A percentile compares a stretch with the other conserved stretches of the same genome.
Evolutionary conservation across 208 protist genomes (phyloP).

Genomic region (Herpetomonas tarakana): DNA sequence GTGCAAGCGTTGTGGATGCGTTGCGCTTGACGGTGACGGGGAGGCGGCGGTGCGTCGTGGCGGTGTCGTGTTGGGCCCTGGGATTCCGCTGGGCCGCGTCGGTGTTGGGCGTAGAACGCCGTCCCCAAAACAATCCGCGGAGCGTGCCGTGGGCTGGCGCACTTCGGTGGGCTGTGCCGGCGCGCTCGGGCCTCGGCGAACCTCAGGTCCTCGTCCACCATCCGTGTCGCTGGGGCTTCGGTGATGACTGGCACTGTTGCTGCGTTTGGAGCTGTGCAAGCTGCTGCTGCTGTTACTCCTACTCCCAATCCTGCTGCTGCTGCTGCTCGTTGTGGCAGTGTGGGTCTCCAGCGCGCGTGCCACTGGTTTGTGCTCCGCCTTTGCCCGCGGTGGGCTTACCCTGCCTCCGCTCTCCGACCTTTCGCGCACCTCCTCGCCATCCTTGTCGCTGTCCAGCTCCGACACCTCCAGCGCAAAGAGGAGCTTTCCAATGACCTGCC

Average conservation of each 20-base stretch:
- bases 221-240: no score
- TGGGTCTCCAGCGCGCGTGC: not conserved
- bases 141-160: not conserved
- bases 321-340: not conserved
- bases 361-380: not conserved
- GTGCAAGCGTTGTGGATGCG: conserved; percentile 17
- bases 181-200: no score
- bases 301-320: not conserved
- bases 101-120: no score
- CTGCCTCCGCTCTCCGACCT: not conserved
- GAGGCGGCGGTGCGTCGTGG: not conserved
- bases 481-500: conserved; percentile 71
- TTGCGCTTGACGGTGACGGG: not conserved
- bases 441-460: conserved; percentile 25
- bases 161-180: not conserved
- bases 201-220: no score
- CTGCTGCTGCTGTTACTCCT: not conserved
- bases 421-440: not conserved
- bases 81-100: not conserved
- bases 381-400: not conserved
- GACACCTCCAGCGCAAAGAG: conserved; percentile 65
- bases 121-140: no score
- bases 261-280: not conserved
- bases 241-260: not conserved
- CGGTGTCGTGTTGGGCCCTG: no score